A percentile compares a stretch with the other conserved stretches of the same genome.
phyloP scores from a whole-genome alignment of 805 yeast species.

The Kluyveromyces siamensis region DNA sequence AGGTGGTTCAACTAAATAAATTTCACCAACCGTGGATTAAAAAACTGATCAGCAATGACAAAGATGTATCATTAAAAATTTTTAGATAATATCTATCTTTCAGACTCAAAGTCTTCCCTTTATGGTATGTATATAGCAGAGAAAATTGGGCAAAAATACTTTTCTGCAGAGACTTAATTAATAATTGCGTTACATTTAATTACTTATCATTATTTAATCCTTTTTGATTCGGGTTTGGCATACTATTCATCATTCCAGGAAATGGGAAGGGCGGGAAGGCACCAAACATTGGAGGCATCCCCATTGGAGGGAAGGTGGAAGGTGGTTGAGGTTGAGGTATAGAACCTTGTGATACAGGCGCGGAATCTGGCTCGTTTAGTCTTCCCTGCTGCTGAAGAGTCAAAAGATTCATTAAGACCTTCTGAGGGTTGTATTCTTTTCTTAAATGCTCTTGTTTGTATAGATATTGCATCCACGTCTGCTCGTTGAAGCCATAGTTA shows the following conservation, averaged over 20 bases:
- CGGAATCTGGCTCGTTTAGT: constrained; percentile 31
- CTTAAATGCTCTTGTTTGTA: constrained; percentile 75
- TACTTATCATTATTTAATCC: not conserved
- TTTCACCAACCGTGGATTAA: constrained; percentile 59
- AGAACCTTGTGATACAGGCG: constrained; percentile 7
- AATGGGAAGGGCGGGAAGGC: constrained; percentile 30
- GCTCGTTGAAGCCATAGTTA: constrained; percentile 93
- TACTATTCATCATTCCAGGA: constrained; percentile 31
- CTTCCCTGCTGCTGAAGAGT: constrained; percentile 30
- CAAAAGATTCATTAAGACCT: constrained; percentile 49
- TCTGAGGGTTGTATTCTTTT: constrained; percentile 75
- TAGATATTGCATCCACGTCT: constrained; percentile 91
- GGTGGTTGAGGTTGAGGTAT: constrained; percentile 12
- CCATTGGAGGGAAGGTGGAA: constrained; percentile 23
- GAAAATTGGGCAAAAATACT: too few relatives aligned
- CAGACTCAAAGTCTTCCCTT: not conserved
- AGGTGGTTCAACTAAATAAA: constrained; percentile 44
- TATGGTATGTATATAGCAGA: too few relatives aligned
- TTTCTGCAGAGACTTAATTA: not conserved
- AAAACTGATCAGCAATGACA: constrained; percentile 23
- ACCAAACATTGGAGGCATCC: constrained; percentile 27
- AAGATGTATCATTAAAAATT: not conserved
- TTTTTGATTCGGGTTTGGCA: constrained; percentile 19
- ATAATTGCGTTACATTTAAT: not conserved
- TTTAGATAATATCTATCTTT: constrained; percentile 5